Conservation (phyloP, 345 rosid genomes). For the Salix dunnii region DNA sequence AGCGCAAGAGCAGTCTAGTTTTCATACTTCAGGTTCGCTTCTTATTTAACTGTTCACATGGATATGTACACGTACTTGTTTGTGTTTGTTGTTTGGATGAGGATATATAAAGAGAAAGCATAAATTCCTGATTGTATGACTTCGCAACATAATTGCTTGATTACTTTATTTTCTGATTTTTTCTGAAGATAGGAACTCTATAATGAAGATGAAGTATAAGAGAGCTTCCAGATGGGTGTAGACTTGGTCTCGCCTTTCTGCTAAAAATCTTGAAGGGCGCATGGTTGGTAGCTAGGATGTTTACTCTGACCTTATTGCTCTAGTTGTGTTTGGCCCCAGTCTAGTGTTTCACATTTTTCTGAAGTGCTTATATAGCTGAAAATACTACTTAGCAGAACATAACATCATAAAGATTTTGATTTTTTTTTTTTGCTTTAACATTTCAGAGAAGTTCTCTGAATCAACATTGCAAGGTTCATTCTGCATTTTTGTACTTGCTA, state of each 20-base stretch:
- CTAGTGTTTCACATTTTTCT: not conserved
- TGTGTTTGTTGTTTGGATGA: not conserved
- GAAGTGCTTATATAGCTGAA: not conserved
- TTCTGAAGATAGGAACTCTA: not conserved
- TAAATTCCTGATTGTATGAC: not conserved
- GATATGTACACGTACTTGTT: not conserved
- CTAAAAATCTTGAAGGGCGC: not conserved
- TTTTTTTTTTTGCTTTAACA: not conserved
- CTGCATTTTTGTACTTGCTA: not conserved
- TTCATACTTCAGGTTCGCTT: constrained; percentile 49
- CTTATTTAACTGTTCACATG: not conserved
- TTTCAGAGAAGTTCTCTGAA: not conserved
- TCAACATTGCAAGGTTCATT: not conserved
- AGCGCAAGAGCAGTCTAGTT: constrained; percentile 33
- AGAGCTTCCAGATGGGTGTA: not conserved
- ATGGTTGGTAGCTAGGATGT: not conserved
- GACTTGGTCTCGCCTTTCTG: not conserved
- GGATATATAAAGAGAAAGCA: not conserved
- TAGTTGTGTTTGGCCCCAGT: not conserved
- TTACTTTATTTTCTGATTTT: not conserved
- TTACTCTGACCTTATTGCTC: not conserved
- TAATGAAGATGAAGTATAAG: not conserved
- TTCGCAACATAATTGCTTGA: not conserved
- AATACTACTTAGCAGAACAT: not conserved
- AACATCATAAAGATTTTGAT: not conserved